Base-by-base conservation (phyloP, 1,284 basidiomycete species). In the Pyrrhoderma noxium region DNA sequence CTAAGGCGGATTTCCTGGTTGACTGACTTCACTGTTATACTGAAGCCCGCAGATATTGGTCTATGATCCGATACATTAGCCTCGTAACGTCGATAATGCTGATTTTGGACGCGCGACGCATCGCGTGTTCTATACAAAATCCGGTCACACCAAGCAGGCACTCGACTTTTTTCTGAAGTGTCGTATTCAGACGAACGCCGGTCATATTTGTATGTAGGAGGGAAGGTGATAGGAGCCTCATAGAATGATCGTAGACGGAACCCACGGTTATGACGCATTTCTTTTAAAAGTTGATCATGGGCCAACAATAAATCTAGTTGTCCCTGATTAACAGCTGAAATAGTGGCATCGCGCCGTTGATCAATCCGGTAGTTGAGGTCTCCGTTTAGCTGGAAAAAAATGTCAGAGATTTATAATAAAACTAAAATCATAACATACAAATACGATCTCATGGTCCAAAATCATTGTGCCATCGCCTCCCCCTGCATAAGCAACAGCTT, bases 191-290 rank as follows among this genome's bases (percentile, higher is more conserved):
- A 66, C 4, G 89, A 83, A 3, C 77, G 71, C 1, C 77, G 80
- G 64, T 97, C 90, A 68, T 96, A 98, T 69, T 98, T 98, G 80
- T 98, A 99, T 16, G 95, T 99, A 13, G 94, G 94, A 16, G 77
- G 64, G 62, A 94, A 96, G 0, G 72, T 78, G 56, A 96, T 79
- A 0, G 80, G 82, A 0, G 93, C 86, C 62, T 99, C 95, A 11
- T 66, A 67, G 67, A 98, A 98, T 1, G 74, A 72, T 14, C 90
- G 84, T 9, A 99, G 71, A 1, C 94, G 81, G 71, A 93, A 97
- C 0, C 76, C 79, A 13, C 87, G 86, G 62, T 98, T 97, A 58
- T 70, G 73, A 52, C 82, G 82, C 73, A 97, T 85, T 65, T 97
- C 91, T 59, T 91, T 92, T 11, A 79, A 71, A 0, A 99, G 80